Evolutionary conservation across 441 rosid genomes (phyloP).

Genomic region (Erodium texanum): DNA sequence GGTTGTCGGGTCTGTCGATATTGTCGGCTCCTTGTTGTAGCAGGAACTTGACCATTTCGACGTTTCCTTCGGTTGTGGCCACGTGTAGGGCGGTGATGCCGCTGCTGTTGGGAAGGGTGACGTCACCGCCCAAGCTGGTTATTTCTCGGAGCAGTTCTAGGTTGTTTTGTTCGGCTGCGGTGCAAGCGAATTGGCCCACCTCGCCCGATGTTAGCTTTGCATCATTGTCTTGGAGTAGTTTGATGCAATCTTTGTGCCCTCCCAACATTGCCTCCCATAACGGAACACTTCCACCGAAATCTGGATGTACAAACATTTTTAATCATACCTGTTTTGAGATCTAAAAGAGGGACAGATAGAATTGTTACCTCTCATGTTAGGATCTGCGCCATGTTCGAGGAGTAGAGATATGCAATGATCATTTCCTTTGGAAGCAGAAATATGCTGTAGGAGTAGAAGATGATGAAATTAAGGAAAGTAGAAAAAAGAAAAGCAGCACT

Average conservation of each 20-base stretch:
- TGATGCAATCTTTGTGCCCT: constrained; percentile 40
- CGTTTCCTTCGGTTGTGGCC: constrained; percentile 70
- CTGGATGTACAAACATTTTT: too few species aligned
- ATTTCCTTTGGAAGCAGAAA: constrained; percentile 67
- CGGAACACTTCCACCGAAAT: constrained; percentile 63
- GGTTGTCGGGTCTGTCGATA: constrained; percentile 50
- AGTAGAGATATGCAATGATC: constrained; percentile 56
- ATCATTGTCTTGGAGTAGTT: constrained; percentile 57
- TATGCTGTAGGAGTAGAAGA: constrained; percentile 39
- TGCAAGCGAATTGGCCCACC: constrained; percentile 43
- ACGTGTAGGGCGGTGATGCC: constrained; percentile 62
- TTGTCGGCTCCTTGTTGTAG: constrained; percentile 66
- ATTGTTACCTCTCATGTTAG: constrained; percentile 53
- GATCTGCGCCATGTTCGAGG: constrained; percentile 64
- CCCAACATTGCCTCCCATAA: constrained; percentile 81
- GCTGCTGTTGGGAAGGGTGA: constrained; percentile 34
- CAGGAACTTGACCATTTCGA: constrained; percentile 58
- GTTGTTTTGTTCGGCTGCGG: constrained; percentile 57
- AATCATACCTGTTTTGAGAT: too few species aligned
- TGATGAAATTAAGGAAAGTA: background rate
- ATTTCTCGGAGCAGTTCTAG: constrained; percentile 53
- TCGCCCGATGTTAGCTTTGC: constrained; percentile 48
- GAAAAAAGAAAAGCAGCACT: too few species aligned
- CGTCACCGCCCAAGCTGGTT: constrained; percentile 46
- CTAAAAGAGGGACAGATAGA: too few species aligned